A percentile compares a stretch with the other conserved stretches of the same genome.
These are phyloP conservation scores for Sphaerulina musiva DNA, from an alignment of 2,329 filamentous ascomycete genomes.

Conservation along the genomic window DNA sequence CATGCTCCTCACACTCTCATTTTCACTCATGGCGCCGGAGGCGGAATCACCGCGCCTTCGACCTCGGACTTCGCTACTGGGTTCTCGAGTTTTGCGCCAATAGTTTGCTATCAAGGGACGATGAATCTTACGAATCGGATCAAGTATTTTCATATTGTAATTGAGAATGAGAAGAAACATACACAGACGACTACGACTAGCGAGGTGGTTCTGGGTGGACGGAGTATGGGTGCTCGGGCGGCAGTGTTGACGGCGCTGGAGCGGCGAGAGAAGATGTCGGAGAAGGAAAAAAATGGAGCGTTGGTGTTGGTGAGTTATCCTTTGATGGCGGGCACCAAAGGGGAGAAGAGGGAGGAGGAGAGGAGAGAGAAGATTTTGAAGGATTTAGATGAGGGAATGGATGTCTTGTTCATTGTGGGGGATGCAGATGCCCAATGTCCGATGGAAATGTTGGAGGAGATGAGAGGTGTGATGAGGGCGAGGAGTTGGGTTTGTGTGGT, in stretches of 20 bases:
- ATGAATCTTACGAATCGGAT: conserved; percentile 38
- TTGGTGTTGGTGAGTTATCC: conserved; percentile 40
- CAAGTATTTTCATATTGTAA: conserved; percentile 36
- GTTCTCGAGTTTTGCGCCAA: conserved; percentile 23
- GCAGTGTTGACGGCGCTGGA: conserved; percentile 36
- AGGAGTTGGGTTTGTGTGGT: conserved; percentile 35
- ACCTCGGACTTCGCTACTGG: conserved; percentile 38
- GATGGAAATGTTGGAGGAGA: conserved; percentile 26
- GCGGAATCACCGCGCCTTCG: conserved; percentile 37
- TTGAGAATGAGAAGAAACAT: conserved; percentile 20
- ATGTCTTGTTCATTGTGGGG: conserved; percentile 39
- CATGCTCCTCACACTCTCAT: conserved; percentile 27
- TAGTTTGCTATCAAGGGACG: conserved; percentile 38
- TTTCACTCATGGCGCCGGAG: conserved; percentile 44
- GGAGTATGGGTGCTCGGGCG: conserved; percentile 42
- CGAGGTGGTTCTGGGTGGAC: conserved; percentile 33
- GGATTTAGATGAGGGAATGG: conserved; percentile 26
- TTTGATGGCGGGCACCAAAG: conserved; percentile 33
- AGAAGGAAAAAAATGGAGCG: conserved; percentile 6
- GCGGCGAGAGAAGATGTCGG: not conserved
- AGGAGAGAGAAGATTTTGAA: conserved; percentile 37
- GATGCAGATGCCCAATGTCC: conserved; percentile 35
- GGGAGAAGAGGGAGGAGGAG: conserved; percentile 22
- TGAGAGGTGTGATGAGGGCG: conserved; percentile 36
- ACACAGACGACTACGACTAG: not conserved